Conservation (phyloP, 163 green algal species). For the Chlamydomonas reinhardtii region DNA sequence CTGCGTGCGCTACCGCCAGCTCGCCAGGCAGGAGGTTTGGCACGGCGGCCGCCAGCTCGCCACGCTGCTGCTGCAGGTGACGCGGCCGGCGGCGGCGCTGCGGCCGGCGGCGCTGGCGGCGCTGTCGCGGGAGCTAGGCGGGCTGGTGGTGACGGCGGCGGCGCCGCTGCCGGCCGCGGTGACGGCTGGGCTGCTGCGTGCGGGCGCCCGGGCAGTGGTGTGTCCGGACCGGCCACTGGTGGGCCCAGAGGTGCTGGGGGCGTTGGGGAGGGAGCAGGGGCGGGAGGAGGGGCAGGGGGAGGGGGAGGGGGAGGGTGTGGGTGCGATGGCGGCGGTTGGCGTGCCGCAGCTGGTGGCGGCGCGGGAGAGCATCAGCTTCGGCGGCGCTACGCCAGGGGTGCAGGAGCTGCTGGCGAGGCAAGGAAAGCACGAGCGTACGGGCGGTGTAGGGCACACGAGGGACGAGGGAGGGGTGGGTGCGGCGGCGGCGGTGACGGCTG, state of each 20-base stretch:
- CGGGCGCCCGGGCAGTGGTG: slow-evolving; percentile 7
- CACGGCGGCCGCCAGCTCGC: background rate
- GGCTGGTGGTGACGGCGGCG: slow-evolving; percentile 18
- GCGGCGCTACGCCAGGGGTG: background rate
- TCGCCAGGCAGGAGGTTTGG: slow-evolving; percentile 46
- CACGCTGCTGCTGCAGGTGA: slow-evolving; percentile 41
- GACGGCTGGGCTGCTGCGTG: background rate
- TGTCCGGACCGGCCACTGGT: background rate
- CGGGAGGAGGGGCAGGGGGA: too few species aligned
- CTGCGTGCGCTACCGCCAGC: slow-evolving; percentile 11
- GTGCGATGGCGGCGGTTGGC: too few species aligned
- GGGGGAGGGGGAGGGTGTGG: too few species aligned
- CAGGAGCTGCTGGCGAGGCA: background rate
- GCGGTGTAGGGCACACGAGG: background rate
- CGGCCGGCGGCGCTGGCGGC: slow-evolving; percentile 1
- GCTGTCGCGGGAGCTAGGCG: slow-evolving; percentile 14
- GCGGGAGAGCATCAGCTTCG: slow-evolving; percentile 20
- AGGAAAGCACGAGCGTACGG: too few species aligned
- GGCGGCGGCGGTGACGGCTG: background rate
- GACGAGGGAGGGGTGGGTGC: background rate
- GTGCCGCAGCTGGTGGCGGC: background rate
- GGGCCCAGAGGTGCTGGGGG: background rate
- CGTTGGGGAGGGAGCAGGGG: too few species aligned
- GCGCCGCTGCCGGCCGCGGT: slow-evolving; percentile 9
- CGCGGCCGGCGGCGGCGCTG: background rate